phyloP scores from a whole-genome alignment of 129 eudicot genomes.

The Ambrosia artemisiifolia region DNA sequence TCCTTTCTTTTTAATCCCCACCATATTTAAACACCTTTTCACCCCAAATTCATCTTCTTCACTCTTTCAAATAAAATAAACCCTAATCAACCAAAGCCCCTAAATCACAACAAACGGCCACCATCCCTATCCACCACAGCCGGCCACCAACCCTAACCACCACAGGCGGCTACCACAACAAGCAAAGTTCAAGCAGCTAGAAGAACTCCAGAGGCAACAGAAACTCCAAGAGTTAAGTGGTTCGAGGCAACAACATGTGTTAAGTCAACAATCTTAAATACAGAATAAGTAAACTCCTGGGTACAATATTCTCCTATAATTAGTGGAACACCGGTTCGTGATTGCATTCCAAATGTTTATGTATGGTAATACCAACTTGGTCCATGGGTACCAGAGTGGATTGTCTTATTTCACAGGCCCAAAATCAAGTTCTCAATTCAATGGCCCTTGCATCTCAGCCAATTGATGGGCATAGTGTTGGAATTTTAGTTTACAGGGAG shows the following conservation, averaged over 20 bases:
- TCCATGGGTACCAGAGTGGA: constrained; percentile 56
- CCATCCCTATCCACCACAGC: no score
- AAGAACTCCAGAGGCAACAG: constrained; percentile 72
- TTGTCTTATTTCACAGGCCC: constrained; percentile 46
- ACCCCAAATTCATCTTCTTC: no score
- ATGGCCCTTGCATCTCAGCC: constrained; percentile 42
- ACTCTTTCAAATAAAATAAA: no score
- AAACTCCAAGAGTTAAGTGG: constrained; percentile 61
- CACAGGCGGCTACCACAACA: no score
- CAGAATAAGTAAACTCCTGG: constrained; percentile 43
- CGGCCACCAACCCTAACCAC: no score
- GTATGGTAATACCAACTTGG: constrained; percentile 43
- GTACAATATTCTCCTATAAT: constrained; percentile 41
- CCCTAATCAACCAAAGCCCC: no score
- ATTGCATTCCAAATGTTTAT: constrained; percentile 52
- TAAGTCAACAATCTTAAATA: constrained; percentile 48
- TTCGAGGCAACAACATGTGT: constrained; percentile 44
- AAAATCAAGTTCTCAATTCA: constrained; percentile 33
- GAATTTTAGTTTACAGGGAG: constrained; percentile 46
- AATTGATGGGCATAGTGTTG: constrained; percentile 42
- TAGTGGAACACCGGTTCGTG: constrained; percentile 52
- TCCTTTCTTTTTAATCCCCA: no score
- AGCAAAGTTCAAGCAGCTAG: constrained; percentile 72
- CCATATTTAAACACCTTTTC: no score
- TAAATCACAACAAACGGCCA: no score